A percentile compares a stretch with the other conserved stretches of the same genome.
Conservation (phyloP, 2,329 filamentous ascomycete species). For the Diaporthe destruens region DNA sequence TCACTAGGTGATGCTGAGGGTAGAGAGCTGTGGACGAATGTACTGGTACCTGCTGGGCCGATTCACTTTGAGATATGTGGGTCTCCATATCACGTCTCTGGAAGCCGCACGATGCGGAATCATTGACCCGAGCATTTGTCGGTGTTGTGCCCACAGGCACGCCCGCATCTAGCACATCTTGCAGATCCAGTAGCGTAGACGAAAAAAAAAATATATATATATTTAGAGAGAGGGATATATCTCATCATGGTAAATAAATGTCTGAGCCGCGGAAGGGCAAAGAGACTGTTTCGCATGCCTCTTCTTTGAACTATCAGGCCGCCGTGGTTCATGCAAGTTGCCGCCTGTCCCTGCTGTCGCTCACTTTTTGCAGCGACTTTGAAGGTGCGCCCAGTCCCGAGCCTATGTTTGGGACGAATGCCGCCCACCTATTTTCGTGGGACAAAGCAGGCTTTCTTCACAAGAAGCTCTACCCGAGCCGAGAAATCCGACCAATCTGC, state of each 20-base stretch:
- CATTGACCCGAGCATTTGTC: neutral
- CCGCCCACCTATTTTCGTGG: slow-evolving; percentile 27
- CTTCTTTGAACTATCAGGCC: slow-evolving; percentile 17
- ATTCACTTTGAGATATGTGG: slow-evolving; percentile 34
- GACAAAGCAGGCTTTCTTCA: slow-evolving; percentile 27
- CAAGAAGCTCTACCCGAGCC: slow-evolving; percentile 36
- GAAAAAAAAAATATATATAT: neutral
- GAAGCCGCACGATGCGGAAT: neutral
- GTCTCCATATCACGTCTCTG: slow-evolving; percentile 6
- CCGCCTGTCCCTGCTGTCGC: slow-evolving; percentile 19
- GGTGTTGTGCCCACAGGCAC: neutral
- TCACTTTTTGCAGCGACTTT: neutral
- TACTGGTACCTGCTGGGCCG: slow-evolving; percentile 18
- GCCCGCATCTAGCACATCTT: slow-evolving; percentile 3
- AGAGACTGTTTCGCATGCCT: slow-evolving; percentile 15
- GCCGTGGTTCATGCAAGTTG: slow-evolving; percentile 40
- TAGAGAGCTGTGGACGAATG: neutral
- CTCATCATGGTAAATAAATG: neutral
- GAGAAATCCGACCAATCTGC: slow-evolving; percentile 35
- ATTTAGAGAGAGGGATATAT: neutral
- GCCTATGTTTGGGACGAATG: slow-evolving; percentile 32
- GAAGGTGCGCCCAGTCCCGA: slow-evolving; percentile 33
- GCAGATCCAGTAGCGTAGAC: neutral
- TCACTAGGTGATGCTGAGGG: neutral
- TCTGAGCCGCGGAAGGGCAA: slow-evolving; percentile 1